phyloP scores from a whole-genome alignment of 768 basidiomycete species.

The Boletus edulis region DNA sequence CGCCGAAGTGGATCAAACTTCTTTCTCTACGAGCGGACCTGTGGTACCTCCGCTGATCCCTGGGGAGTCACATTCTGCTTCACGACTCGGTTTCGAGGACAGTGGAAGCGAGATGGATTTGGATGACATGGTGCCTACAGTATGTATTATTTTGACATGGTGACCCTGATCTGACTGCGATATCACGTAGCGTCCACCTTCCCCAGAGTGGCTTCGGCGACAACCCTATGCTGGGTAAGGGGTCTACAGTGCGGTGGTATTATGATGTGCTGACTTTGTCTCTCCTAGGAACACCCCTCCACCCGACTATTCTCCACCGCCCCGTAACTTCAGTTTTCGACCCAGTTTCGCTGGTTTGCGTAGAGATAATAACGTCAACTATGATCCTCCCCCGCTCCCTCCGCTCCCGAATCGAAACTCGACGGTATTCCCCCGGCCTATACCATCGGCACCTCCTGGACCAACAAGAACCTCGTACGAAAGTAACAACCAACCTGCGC shows the following conservation, averaged over 20 bases:
- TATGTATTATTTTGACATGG: neutral
- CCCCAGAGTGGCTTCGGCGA: constrained; percentile 25
- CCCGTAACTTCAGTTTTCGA: constrained; percentile 16
- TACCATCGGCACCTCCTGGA: constrained; percentile 7
- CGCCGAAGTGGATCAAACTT: constrained; percentile 20
- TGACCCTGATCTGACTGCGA: constrained; percentile 2
- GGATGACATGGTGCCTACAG: constrained; percentile 17
- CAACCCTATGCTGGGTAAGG: constrained; percentile 28
- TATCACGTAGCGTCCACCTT: constrained; percentile 22
- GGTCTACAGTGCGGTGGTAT: neutral
- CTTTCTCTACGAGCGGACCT: constrained; percentile 12
- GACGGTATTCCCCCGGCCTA: constrained; percentile 4
- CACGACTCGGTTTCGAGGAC: constrained; percentile 19
- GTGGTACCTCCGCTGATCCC: neutral
- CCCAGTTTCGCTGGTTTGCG: constrained; percentile 16
- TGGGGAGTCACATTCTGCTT: constrained; percentile 11
- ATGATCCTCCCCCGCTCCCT: constrained; percentile 7
- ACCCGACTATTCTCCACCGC: constrained; percentile 20
- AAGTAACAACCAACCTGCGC: constrained; percentile 7
- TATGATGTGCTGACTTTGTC: neutral
- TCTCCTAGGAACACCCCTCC: constrained; percentile 23
- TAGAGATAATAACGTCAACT: constrained; percentile 1
- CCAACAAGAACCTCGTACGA: constrained; percentile 13
- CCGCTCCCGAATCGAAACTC: constrained; percentile 14
- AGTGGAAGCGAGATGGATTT: constrained; percentile 29